Percentiles rank a stretch among this genome's conserved stretches.
These are phyloP conservation scores for Pseudogymnoascus sp. DNA, from an alignment of 2,329 filamentous ascomycete genomes.

Conservation along the genomic window DNA sequence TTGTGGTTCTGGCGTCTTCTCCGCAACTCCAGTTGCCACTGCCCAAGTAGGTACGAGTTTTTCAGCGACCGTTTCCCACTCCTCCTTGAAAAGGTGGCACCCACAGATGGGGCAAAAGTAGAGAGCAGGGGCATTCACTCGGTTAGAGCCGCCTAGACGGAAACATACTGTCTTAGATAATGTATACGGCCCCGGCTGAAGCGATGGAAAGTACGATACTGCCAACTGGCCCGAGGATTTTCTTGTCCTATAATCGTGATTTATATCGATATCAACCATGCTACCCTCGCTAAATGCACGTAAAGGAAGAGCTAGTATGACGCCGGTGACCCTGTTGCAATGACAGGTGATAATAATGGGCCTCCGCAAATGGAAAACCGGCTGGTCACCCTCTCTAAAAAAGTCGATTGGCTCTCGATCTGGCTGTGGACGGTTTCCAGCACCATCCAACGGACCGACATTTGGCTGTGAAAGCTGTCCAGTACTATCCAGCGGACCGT, in stretches of 20 bases:
- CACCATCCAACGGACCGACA: neutral
- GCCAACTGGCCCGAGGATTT: neutral
- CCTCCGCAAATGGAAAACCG: neutral
- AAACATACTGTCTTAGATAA: neutral
- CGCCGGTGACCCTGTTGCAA: neutral
- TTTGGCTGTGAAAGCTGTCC: neutral
- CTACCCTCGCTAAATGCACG: neutral
- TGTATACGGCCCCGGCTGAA: neutral
- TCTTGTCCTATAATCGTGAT: neutral
- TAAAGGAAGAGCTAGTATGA: neutral
- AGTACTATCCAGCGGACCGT: neutral
- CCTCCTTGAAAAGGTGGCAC: neutral
- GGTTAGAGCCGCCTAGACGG: neutral
- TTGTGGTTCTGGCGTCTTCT: neutral
- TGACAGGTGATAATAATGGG: neutral
- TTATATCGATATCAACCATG: neutral
- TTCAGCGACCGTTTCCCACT: neutral
- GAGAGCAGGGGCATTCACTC: neutral
- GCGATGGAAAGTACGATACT: neutral
- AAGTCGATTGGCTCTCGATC: neutral
- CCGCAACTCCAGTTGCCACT: neutral
- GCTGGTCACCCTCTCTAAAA: neutral
- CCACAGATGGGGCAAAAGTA: neutral
- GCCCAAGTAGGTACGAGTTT: neutral
- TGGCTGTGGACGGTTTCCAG: neutral